These are phyloP conservation scores for Diaporthe capsici DNA, from an alignment of 2,329 filamentous ascomycete species.

Conservation along the genomic window DNA sequence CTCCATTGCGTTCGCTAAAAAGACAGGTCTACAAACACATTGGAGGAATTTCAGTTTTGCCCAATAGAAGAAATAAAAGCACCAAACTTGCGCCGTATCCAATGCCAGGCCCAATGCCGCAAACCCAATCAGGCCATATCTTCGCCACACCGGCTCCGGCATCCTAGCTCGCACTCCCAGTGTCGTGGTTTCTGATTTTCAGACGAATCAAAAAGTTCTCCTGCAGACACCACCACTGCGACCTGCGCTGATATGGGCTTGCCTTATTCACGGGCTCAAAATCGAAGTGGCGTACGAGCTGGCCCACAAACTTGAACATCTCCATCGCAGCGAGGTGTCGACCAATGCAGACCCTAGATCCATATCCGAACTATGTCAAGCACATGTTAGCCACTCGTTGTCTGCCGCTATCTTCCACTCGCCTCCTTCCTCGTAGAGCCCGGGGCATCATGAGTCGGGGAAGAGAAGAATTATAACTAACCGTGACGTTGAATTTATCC, in stretches of 20 bases:
- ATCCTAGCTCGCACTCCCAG: background rate
- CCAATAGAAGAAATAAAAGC: background rate
- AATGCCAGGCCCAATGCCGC: background rate
- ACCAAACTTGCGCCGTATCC: background rate
- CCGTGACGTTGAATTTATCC: slow-evolving; percentile 1
- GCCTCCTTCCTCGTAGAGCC: background rate
- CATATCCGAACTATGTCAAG: background rate
- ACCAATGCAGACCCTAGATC: background rate
- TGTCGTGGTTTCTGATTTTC: background rate
- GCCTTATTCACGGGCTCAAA: background rate
- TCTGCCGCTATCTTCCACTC: rapidly evolving
- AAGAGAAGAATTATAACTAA: background rate
- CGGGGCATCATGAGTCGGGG: background rate
- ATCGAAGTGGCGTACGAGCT: background rate
- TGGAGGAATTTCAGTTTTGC: too few relatives aligned
- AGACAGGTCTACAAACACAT: too few relatives aligned
- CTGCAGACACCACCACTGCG: slow-evolving; percentile 14
- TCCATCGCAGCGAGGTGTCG: slow-evolving; percentile 10
- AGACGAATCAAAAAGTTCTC: background rate
- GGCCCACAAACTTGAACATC: slow-evolving; percentile 7
- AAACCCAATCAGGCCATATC: background rate
- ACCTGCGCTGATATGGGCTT: background rate
- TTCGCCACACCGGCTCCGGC: too few relatives aligned
- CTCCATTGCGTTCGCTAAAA: too few relatives aligned
- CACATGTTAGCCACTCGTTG: background rate